Base-by-base conservation (phyloP, 495 filamentous ascomycete species). In the Penicilliopsis zonata region DNA sequence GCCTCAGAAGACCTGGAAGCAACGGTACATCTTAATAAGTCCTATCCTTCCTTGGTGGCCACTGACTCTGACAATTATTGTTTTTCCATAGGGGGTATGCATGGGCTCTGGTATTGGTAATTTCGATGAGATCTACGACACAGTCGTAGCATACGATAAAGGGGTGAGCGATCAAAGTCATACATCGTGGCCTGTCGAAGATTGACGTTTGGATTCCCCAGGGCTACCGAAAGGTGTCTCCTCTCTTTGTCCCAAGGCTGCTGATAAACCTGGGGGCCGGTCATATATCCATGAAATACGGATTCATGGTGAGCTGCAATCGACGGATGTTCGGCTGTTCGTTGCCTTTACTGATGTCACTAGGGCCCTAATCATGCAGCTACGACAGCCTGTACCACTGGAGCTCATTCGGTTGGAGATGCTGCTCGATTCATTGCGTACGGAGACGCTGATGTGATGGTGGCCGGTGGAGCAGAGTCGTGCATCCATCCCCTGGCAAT, bases 101-200 rank as follows among this genome's bases (percentile, higher is more conserved):
- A 59, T 98, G 12, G 90, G 90, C n/a, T 94, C 86, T 28, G 90
- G 90, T 2, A 96, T 98, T 46, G 90, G 90, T 5, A 94, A 84
- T 49, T 70, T 98, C 22, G 81, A 92, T 14, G 86, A 94, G 41
- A 70, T 90, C 6, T 94, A 88, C 54, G 58, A 78, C 37, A 88
- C 86, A 1, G 84, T 80, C 25, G 49, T 93, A 26, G 71, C 72
- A 2, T 92, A 80, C 56, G 68, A 81, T 23, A 68, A 73, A 61
- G 75, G 77, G 38, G 86, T 86, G 41, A 60, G 5, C 36, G 19
- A 22, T 10, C n/a, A n/a, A n/a, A n/a, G n/a, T n/a, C n/a, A n/a
- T n/a, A n/a, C n/a, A n/a, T n/a, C n/a, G n/a, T n/a, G 15, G 9
- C 20, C 16, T 4, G 24, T 25, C 36, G 13, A 24, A 18, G 26